Evolutionary conservation across 495 filamentous ascomycete species (phyloP), one percentile per base, ranked within the genome.

Genomic region (Xylaria castorea): DNA sequence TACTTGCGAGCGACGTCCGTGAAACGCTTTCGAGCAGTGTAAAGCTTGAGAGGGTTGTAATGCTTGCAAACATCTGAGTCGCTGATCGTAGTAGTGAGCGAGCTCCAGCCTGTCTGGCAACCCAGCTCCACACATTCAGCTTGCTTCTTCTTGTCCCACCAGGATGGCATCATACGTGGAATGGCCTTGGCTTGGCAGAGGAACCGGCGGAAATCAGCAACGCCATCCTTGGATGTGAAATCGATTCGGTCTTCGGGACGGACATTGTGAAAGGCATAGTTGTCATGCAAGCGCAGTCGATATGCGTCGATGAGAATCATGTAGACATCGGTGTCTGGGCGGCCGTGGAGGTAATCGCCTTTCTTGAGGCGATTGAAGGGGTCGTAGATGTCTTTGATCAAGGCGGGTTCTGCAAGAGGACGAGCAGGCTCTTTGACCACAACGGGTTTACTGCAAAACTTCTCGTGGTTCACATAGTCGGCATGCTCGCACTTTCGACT

Each of bases 281-380:
- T 69, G 71, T 88, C 83, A 6, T 82, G 79, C 25, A 83, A 58
- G 8, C 83, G 81, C 61, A 87, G 67, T 63, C 83, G 84, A 76
- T 85, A 86, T 27, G 70, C 51, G 73, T 88, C 85, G 68, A 87
- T 82, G 34, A 88, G 80, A 0, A 86, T 79, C 34, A 73, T 76
- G 75, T 78, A 85, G 18, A 83, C 80, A 30, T 86, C 83, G 48
- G 73, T 75, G 63, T 85, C 75, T 5, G 83, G 73, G 20, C 81
- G 81, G 66, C 75, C 72, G 72, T 83, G 77, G 14, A 85, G 80
- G 55, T 74, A 85, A 7, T 73, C 80, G 58, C 72, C 68, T 30
- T 68, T 57, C 22, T 75, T 65, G 44, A 84, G 74, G 48, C 72
- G 71, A n/a, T 71, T 71, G 69, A 81, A 81, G 32, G 79, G 75